Conservation (phyloP, 208 protist genomes). For the Crithidia thermophila region DNA sequence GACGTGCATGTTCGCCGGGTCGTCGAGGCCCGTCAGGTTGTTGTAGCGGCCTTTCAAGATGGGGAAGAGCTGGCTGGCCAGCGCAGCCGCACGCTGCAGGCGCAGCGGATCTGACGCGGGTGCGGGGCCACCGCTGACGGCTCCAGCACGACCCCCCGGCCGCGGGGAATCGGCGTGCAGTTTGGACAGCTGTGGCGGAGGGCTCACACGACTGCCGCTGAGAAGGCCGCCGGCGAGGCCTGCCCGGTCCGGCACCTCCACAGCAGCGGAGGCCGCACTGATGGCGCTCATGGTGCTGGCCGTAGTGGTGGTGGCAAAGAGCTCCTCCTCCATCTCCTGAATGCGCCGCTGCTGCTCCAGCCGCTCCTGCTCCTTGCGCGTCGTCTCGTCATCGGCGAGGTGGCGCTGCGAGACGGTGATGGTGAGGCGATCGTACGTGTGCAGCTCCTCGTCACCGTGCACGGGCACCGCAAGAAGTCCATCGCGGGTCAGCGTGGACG, state of each 20-base stretch:
- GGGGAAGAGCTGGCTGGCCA: constrained; percentile 69
- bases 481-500: not conserved
- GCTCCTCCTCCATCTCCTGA: constrained; percentile 50
- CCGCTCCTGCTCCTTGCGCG: constrained; percentile 34
- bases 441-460: constrained; percentile 34
- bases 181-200: no score
- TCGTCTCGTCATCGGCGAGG: constrained; percentile 51
- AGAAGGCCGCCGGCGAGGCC: no score
- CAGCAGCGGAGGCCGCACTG: not conserved
- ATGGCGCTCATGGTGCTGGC: not conserved
- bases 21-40: constrained; percentile 5
- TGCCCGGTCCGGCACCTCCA: no score
- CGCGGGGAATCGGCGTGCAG: constrained; percentile 2
- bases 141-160: not conserved
- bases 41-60: constrained; percentile 37
- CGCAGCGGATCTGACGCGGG: constrained; percentile 33
- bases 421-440: constrained; percentile 72
- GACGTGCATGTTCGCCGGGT: constrained; percentile 31
- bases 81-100: constrained; percentile 46
- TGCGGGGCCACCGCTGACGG: not conserved
- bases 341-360: constrained; percentile 38
- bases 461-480: constrained; percentile 7
- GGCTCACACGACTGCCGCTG: no score
- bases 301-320: constrained; percentile 15
- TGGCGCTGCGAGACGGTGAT: constrained; percentile 65